Evolutionary conservation across 2,329 filamentous ascomycete genomes (phyloP), one percentile per base, ranked within the genome.

Genomic region (Alternaria brassicae): DNA sequence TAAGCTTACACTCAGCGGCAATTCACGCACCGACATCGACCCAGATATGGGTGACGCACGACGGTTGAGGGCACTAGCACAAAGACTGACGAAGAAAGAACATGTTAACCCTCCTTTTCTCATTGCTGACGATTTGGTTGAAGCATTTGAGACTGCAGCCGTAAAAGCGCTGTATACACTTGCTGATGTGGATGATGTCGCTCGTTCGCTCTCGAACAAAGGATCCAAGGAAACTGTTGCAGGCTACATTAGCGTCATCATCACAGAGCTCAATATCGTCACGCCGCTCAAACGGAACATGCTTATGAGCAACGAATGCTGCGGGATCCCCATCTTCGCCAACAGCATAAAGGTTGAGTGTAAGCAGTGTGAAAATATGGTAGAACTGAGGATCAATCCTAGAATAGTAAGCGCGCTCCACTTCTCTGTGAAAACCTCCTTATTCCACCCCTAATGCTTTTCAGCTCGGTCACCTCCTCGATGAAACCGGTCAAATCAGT

Each of bases 401-500:
- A 70, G 72, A 5, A 75, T 82, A 17, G 73, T 79, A 63, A 47
- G 76, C 63, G 8, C 5, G 19, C 19, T 40, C 6, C 17, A 23
- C 6, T 4, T 41, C n/a, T 30, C 17, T 54, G 34, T 25, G 19
- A 13, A 21, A 8, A 15, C 12, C 32, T 6, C 15, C 1, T 21
- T 3, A 8, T 8, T 7, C 15, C 23, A 32, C 23, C n/a, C 10
- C 17, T 17, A 3, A 10, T 21, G 3, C 23, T 25, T 52, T 41
- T 21, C 25, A 79, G 78, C 67, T 83, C 27, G 80, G 80, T 5
- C 73, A 76, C 36, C 58, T 83, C 6, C 66, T 82, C 48, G 81
- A 89, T 59, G 87, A 89, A 71, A 88, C 85, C 0, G 86, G 84
- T 5, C 79, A 78, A 32, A 79, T 88, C 8, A 69, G 73, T 1